Evolutionary conservation across 148 eudicot species (phyloP).

Genomic region (Suaeda aralocaspica): DNA sequence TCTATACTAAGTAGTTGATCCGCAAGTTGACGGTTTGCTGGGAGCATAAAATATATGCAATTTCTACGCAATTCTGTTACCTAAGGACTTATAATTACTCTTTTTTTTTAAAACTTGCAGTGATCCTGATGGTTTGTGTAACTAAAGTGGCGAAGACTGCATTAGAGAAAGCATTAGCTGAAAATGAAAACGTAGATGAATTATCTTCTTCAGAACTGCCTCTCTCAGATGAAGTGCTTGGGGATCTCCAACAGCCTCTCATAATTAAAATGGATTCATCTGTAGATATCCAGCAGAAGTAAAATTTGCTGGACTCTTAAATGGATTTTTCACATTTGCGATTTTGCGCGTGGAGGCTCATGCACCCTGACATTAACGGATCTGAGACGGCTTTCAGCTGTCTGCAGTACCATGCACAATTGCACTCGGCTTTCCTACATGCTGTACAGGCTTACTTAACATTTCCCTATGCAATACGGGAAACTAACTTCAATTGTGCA

Average conservation of each 20-base stretch:
- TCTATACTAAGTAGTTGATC: background rate
- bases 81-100: background rate
- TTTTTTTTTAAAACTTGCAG: conserved; percentile 35
- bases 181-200: conserved; percentile 42
- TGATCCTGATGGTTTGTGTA: conserved; percentile 57
- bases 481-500: conserved; percentile 1
- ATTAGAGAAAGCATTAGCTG: conserved; percentile 77
- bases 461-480: background rate
- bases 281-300: conserved; percentile 34
- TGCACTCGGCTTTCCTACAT: background rate
- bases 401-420: background rate
- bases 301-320: conserved; percentile 1
- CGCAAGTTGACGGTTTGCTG: background rate
- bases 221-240: conserved; percentile 24
- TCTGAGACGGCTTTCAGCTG: conserved; percentile 1
- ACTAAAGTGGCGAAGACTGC: conserved; percentile 88
- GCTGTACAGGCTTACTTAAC: conserved; percentile 20
- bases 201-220: conserved; percentile 30
- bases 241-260: conserved; percentile 53
- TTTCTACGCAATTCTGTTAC: background rate
- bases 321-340: conserved; percentile 35
- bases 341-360: conserved; percentile 17
- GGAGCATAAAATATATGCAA: background rate
- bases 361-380: background rate
- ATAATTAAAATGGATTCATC: conserved; percentile 44